Base-by-base conservation (phyloP, 2,329 filamentous ascomycete genomes). In the Epichloe sylvatica region DNA sequence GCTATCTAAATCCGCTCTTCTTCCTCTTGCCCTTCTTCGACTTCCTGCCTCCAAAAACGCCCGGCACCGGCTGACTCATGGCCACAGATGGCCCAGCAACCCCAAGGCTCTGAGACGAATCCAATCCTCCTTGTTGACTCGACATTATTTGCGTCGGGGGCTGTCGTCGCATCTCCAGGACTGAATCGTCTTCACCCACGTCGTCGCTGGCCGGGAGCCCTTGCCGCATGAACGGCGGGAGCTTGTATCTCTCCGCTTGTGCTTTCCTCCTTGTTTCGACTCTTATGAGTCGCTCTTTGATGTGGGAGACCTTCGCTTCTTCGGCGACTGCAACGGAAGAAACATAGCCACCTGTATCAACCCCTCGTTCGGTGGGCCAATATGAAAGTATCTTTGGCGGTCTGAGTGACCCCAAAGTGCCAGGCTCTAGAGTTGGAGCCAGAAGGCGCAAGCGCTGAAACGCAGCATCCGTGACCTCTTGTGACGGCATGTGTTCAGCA, bases 61-160 rank as follows among this genome's bases (percentile, higher is more conserved):
- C 74, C n/a, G 64, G 51, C 13, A 70, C 57, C 9, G 70, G 67
- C 56, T 74, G 72, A 47, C 71, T 73, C 65, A 72, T 72, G n/a
- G 64, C 62, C 47, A 65, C 53, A 3, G 59, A 57, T n/a, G 64
- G 58, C 39, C 59, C 56, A 12, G 58, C 49, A 2, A 56, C 47
- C 1, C 54, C 59, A 38, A 64, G 59, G 36, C 58, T 62, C 56
- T 69, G 68, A 23, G 64, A 65, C 23, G 65, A 69, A 46, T 53
- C 57, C 1, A 61, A 61, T 7, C 55, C 51, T 25, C 54, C 61
- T 46, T 56, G 57, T 51, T 68, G 66, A 44, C 66, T 68, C 11
- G 66, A 68, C 66, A 67, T 61, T 50, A 56, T 53, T 21, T 64
- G 62, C 35, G 56, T 52, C 5, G 59, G 56, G 4, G 54, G 50